phyloP scores from a whole-genome alignment of 2,329 filamentous ascomycete species.

The Cladophialophora bantiana region DNA sequence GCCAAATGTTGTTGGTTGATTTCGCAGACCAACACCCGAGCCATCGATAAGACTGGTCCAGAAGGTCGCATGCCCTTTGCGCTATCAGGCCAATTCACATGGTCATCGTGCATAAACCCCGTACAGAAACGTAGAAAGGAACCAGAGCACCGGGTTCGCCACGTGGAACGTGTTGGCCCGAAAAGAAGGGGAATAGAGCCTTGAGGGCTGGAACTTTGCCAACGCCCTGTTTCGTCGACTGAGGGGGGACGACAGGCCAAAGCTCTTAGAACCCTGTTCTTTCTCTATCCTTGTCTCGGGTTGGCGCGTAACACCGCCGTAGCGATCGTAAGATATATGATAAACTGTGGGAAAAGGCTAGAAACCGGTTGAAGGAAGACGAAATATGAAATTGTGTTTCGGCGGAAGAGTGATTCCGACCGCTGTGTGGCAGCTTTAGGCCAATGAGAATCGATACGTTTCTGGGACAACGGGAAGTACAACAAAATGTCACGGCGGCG shows the following conservation, averaged over 20 bases:
- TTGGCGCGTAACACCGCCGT: not conserved
- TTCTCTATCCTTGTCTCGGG: not conserved
- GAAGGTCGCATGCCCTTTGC: not conserved
- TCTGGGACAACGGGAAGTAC: not conserved
- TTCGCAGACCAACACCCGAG: not conserved
- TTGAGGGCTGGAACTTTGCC: not conserved
- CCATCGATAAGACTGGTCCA: not conserved
- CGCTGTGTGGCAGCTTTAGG: not conserved
- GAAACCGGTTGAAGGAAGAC: not conserved
- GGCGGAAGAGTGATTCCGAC: not conserved
- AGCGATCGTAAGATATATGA: not conserved
- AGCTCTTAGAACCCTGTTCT: not conserved
- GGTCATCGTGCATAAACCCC: not conserved
- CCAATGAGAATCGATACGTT: not conserved
- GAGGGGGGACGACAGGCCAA: not conserved
- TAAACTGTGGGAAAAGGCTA: not conserved
- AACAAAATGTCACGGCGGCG: not conserved
- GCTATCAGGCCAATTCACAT: not conserved
- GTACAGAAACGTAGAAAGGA: not conserved
- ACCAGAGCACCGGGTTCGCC: slow-evolving; percentile 11
- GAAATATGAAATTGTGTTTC: not conserved
- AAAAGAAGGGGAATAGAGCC: not conserved
- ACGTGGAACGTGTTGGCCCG: slow-evolving; percentile 4
- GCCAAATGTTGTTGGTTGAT: not conserved
- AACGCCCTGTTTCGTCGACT: not conserved